Evolutionary conservation across 2,329 filamentous ascomycete genomes (phyloP), one percentile per base, ranked within the genome.

Genomic region (Lecanicillium sp.): DNA sequence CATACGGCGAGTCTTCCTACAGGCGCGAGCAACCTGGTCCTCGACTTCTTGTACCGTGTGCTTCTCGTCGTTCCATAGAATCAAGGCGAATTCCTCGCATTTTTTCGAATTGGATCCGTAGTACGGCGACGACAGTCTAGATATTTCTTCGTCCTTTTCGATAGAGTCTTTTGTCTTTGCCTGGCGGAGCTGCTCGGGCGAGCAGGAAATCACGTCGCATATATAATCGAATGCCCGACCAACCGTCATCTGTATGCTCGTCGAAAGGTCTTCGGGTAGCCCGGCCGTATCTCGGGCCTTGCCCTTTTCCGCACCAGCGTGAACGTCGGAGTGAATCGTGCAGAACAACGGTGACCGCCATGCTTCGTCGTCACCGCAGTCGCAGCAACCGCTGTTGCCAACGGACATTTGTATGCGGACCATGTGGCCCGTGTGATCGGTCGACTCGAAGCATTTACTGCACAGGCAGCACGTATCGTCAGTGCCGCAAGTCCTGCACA

Each of bases 1-100:
- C 45, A 87, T 84, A 5, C 68, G 69, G 44, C 72, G 67, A 6
- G 79, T 76, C 48, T 86, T 81, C 44, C 76, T 78, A 66, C 92
- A 98, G 36, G 92, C 92, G 47, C 90, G 77, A 3, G 87, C 84
- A 17, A 98, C 87, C 58, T 97, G 90, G 41, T 94, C 80, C 49
- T 82, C 74, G 5, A 98, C 90, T 57, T 98, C 92, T 33, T 81
- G 77, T 31, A 97, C 82, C 0, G 92, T 98, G 58, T 98, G 92
- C 61, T 98, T 98, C 64, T 98, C 92, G 48, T 98, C 92, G 51
- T 98, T 98, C 92, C 92, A 98, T 5, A 98, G 68, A 13, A 96
- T 69, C 32, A 98, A 66, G 5, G 86, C 84, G 59, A 84, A 98
- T 51, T 95, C 87, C 10, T 51, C 51, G 44, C 61, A 63, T 9